Evolutionary conservation across 129 eudicot species (phyloP).

Genomic region (Kitagawia praeruptora): DNA sequence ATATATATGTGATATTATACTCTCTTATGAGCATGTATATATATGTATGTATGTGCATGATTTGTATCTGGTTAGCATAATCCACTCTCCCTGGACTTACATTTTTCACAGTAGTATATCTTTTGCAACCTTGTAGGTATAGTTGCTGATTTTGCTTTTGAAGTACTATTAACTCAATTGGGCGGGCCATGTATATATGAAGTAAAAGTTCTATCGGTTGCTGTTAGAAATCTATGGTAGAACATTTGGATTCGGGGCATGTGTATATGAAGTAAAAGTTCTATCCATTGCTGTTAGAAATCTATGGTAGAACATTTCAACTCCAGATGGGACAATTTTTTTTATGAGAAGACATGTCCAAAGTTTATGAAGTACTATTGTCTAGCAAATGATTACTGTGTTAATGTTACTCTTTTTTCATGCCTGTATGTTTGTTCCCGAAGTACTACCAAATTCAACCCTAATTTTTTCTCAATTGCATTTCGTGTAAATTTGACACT

Average conservation of each 20-base stretch:
- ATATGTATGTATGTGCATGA: not conserved
- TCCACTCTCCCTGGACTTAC: constrained; percentile 1
- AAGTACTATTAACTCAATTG: no score
- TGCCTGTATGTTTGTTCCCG: not conserved
- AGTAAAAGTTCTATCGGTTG: no score
- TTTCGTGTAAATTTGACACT: not conserved
- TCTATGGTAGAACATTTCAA: not conserved
- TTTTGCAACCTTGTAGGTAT: not conserved
- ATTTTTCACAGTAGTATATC: not conserved
- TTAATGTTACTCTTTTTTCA: not conserved
- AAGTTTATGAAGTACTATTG: not conserved
- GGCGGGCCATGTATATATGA: not conserved
- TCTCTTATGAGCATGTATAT: not conserved
- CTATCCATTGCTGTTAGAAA: not conserved
- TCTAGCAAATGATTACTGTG: not conserved
- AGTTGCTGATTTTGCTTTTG: not conserved
- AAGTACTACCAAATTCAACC: not conserved
- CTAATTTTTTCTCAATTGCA: not conserved
- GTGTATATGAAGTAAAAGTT: not conserved
- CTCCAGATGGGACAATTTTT: not conserved
- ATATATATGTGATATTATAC: not conserved
- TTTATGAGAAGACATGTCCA: not conserved
- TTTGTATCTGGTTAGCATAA: not conserved
- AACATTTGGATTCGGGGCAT: not conserved
- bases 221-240: no score